Evolutionary conservation across 805 yeast genomes (phyloP), one percentile per base, ranked within the genome.

Genomic region (Starmerella gropengiesseri): DNA sequence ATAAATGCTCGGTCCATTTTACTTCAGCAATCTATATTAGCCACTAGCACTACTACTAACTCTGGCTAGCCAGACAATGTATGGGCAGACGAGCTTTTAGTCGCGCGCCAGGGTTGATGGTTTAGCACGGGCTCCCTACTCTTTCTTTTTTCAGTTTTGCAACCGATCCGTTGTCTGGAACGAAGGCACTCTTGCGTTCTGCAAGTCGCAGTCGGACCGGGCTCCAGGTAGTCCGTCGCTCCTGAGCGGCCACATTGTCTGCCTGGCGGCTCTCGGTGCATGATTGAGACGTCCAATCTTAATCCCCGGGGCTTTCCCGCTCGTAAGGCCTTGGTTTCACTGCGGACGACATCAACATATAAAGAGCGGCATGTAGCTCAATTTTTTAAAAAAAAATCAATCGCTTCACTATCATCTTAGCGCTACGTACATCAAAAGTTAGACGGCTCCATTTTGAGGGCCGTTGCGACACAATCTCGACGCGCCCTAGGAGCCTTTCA

Each of bases 291-390:
- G 56, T 53, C 56, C 56, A 52, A 53, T 51, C 35, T 53, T 36
- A 53, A 53, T 53, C 56, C 53, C 56, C 56, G 56, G 43, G 55
- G 47, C 32, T 26, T 35, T 27, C 39, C 50, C 43, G 29, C 22
- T 28, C 44, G 49, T 53, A 52, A 46, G 36, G 41, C 32, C 49
- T 36, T 53, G 56, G 56, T 48, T 53, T 53, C 56, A 50, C 18
- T 50, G 55, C 55, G 56, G 56, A 53, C 56, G 12, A 53, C 55
- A 53, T 46, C 7, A 12, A 3, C n/a, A 23, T 14, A 7, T 29
- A 29, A 14, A 13, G 7, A 19, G n/a, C n/a, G n/a, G n/a, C n/a
- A n/a, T n/a, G n/a, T n/a, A n/a, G n/a, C n/a, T n/a, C 11, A 13
- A 3, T 21, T 7, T 32, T 7, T 17, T 21, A n/a, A 12, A 7